These are phyloP conservation scores for Pyricularia sp. DNA, from an alignment of 2,329 filamentous ascomycete genomes.

Conservation along the genomic window DNA sequence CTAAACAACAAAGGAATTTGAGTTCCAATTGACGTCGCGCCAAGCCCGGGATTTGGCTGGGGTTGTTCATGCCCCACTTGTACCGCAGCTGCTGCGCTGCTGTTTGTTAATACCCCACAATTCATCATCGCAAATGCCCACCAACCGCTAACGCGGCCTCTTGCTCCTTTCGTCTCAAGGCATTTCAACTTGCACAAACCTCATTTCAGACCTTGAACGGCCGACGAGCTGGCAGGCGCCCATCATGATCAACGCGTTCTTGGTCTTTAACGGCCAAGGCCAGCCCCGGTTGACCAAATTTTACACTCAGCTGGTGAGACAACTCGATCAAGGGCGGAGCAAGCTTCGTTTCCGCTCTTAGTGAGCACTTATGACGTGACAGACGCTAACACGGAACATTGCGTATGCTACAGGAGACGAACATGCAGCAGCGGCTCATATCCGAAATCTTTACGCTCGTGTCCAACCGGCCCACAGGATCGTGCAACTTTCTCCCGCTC, in stretches of 20 bases:
- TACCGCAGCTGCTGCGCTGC: not conserved
- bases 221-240: conserved; percentile 6
- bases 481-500: conserved; percentile 92
- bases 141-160: not conserved
- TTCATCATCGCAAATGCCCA: not conserved
- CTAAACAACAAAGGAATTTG: too few relatives aligned
- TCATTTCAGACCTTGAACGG: not conserved
- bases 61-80: not conserved
- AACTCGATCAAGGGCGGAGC: not conserved
- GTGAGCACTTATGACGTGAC: not conserved
- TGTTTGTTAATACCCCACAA: not conserved
- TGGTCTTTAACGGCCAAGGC: conserved; percentile 98
- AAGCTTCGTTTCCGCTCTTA: not conserved
- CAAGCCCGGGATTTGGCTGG: not conserved
- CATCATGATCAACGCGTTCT: conserved; percentile 92
- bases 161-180: not conserved
- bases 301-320: conserved; percentile 82
- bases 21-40: not conserved
- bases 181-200: not conserved
- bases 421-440: conserved; percentile 92
- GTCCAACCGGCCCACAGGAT: conserved; percentile 78
- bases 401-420: conserved; percentile 64
- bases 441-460: conserved; percentile 96
- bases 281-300: conserved; percentile 97
- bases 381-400: not conserved